A percentile compares a stretch with the other conserved stretches of the same genome.
Evolutionary conservation across 2,329 filamentous ascomycete genomes (phyloP).

Genomic region (Leptographium wingfieldii): DNA sequence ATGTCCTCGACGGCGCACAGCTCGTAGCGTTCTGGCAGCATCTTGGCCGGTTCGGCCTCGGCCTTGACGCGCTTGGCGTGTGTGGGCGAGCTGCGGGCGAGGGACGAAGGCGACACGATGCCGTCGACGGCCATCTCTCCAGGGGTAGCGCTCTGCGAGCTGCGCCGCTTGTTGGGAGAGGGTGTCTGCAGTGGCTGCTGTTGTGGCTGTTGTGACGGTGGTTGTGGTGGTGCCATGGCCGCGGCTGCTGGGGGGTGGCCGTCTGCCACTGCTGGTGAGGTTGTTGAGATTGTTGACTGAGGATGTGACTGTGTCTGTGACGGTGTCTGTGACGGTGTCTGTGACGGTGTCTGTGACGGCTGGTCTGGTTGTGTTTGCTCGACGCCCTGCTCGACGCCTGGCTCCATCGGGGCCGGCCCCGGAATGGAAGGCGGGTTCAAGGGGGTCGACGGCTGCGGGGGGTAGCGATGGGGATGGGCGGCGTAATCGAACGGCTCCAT

Average conservation of each 20-base stretch:
- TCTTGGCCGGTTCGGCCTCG: conserved; percentile 38
- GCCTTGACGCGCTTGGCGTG: conserved; percentile 40
- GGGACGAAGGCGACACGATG: conserved; percentile 7
- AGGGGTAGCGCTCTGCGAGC: conserved; percentile 25
- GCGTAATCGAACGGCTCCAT: conserved; percentile 33
- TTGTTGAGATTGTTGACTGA: no score
- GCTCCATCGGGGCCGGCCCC: conserved; percentile 16
- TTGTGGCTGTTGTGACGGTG: not conserved
- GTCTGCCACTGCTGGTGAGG: not conserved
- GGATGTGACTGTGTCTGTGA: not conserved
- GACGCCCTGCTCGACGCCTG: conserved; percentile 15
- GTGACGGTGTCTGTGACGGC: not conserved
- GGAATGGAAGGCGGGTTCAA: conserved; percentile 18
- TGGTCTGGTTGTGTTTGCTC: not conserved
- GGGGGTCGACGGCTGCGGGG: conserved; percentile 2
- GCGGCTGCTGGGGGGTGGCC: not conserved
- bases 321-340: not conserved
- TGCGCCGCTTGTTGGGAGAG: conserved; percentile 27
- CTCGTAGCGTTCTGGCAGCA: conserved; percentile 66
- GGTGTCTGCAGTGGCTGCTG: conserved; percentile 4
- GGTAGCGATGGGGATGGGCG: conserved; percentile 4
- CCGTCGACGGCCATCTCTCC: conserved; percentile 13
- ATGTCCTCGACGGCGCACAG: conserved; percentile 72
- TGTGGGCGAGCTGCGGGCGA: conserved; percentile 1
- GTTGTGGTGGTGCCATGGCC: not conserved